These are phyloP conservation scores for Starmera amethionina DNA, from an alignment of 805 yeast genomes.

Conservation along the genomic window DNA sequence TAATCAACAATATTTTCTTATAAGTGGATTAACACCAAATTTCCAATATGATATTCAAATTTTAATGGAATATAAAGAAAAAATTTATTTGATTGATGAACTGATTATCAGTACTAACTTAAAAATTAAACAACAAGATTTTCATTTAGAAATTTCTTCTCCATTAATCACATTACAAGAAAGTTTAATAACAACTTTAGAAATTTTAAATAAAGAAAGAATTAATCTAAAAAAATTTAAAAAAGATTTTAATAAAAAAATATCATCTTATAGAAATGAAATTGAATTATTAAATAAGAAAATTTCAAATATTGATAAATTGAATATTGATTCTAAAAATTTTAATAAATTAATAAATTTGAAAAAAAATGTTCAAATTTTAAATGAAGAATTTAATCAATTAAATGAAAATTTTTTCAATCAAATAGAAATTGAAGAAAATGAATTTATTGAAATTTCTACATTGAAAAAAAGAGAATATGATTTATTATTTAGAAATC, in stretches of 20 bases:
- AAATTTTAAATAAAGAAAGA: slow-evolving; percentile 47
- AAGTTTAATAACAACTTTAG: slow-evolving; percentile 54
- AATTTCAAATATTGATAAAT: slow-evolving; percentile 33
- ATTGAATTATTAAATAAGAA: slow-evolving; percentile 42
- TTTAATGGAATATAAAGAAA: slow-evolving; percentile 24
- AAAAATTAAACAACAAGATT: slow-evolving; percentile 13
- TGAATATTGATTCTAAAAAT: slow-evolving; percentile 41
- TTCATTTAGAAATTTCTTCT: slow-evolving; percentile 28
- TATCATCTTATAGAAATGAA: slow-evolving; percentile 42
- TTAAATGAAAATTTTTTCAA: slow-evolving; percentile 9
- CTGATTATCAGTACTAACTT: slow-evolving; percentile 27
- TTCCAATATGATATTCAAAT: slow-evolving; percentile 53
- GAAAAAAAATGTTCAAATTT: slow-evolving; percentile 11
- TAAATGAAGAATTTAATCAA: slow-evolving; percentile 15
- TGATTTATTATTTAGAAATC: slow-evolving; percentile 24
- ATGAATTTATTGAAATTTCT: slow-evolving; percentile 28
- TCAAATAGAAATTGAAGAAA: slow-evolving; percentile 16
- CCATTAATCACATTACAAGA: slow-evolving; percentile 59
- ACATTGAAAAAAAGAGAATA: slow-evolving; percentile 26
- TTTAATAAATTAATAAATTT: slow-evolving; percentile 13
- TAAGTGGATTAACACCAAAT: slow-evolving; percentile 55
- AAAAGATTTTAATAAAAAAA: slow-evolving; percentile 47
- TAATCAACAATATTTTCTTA: slow-evolving; percentile 42
- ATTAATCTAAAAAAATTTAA: slow-evolving; percentile 45
- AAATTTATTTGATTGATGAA: slow-evolving; percentile 28